Base-by-base conservation (phyloP, 805 yeast species). In the Ogataea trehalophila region DNA sequence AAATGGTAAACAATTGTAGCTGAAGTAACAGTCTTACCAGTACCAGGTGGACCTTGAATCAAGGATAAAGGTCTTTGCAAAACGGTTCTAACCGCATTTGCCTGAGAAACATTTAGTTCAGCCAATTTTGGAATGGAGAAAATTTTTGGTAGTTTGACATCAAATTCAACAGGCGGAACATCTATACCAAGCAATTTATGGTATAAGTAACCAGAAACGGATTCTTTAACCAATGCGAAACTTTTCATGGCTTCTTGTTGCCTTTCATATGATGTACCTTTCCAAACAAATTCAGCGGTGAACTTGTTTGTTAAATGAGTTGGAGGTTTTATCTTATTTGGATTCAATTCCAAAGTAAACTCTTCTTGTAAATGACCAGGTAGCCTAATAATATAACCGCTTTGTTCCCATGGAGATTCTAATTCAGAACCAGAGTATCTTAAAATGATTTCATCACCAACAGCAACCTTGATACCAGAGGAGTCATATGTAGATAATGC, bases 31-130 rank as follows among this genome's bases (percentile, higher is more conserved):
- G 97, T 91, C 62, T 91, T 91, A 63, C 97, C 97, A 0, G 97
- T 91, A 53, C 96, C 96, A 4, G 97, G 97, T 9, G 97, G 97
- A 16, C 97, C 97, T 65, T 91, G 97, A 52, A 89, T 88, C 54
- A 89, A 73, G 6, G 94, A 79, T 39, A 90, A 70, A 2, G 95
- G 96, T 54, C 80, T 73, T 57, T 76, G 77, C 48, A 89, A 65
- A 0, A 84, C 95, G 11, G 75, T 66, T 44, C 75, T 72, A 23
- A 91, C 89, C 0, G 97, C 97, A 57, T 77, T 79, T 2, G 77
- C 76, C 65, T 91, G 97, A 1, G 96, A 87, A 7, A 71, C 73
- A 63, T 91, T 91, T 54, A 91, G 72, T 45, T 78, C 79, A 0
- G 88, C 78, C 50, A 85, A 72, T n/a, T 80, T 78, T 0, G 85